phyloP scores from a whole-genome alignment of 805 yeast species.

The Candida morakotiae region DNA sequence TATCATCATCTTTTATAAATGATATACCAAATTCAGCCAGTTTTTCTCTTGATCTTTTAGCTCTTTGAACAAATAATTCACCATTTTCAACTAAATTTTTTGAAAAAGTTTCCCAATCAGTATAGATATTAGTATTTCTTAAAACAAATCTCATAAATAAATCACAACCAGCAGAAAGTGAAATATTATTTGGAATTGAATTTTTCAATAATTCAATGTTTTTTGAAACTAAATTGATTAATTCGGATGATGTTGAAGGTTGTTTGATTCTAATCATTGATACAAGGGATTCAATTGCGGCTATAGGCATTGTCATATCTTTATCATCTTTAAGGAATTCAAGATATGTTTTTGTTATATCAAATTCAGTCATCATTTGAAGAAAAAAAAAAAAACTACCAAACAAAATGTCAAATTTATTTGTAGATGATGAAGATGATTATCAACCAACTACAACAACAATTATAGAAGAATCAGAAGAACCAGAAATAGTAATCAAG shows the following conservation, averaged over 20 bases:
- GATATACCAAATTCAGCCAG: slow-evolving; percentile 86
- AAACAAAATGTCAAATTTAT: slow-evolving; percentile 9
- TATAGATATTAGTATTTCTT: slow-evolving; percentile 78
- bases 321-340: slow-evolving; percentile 80
- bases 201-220: slow-evolving; percentile 73
- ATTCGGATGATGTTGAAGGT: slow-evolving; percentile 91
- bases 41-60: slow-evolving; percentile 82
- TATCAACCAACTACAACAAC: slow-evolving; percentile 11
- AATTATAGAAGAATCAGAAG: slow-evolving; percentile 8
- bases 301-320: slow-evolving; percentile 99
- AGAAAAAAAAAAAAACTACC: not conserved
- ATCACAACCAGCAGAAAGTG: slow-evolving; percentile 96
- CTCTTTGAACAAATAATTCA: slow-evolving; percentile 83
- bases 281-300: slow-evolving; percentile 93
- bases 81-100: slow-evolving; percentile 91
- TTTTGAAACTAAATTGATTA: slow-evolving; percentile 73
- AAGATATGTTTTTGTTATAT: slow-evolving; percentile 77
- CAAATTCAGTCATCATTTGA: slow-evolving; percentile 43
- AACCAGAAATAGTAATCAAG: slow-evolving; percentile 1
- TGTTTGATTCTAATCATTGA: slow-evolving; percentile 76
- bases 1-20: slow-evolving; percentile 91
- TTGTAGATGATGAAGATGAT: slow-evolving; percentile 16
- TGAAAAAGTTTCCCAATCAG: slow-evolving; percentile 94
- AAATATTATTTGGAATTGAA: slow-evolving; percentile 85
- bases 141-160: slow-evolving; percentile 90